These are phyloP conservation scores for Graphiopsis chlorocephala DNA, from an alignment of 2,329 filamentous ascomycete genomes.

Conservation along the genomic window DNA sequence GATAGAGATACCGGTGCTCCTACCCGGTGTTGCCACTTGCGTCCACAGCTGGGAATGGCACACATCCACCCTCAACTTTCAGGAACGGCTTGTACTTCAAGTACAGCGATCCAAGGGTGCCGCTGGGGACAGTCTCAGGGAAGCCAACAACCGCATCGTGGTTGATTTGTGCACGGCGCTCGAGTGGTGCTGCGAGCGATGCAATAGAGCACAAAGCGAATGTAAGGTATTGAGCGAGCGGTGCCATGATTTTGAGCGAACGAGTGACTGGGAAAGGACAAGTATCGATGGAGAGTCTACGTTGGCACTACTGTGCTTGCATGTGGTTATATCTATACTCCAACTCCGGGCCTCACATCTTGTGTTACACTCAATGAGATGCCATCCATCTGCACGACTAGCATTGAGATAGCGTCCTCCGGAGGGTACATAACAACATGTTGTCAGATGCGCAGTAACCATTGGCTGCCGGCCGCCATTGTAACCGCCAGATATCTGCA, in stretches of 20 bases:
- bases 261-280: background rate
- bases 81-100: conserved; percentile 57
- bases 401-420: background rate
- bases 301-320: background rate
- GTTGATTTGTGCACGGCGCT: conserved; percentile 43
- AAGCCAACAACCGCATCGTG: conserved; percentile 54
- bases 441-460: background rate
- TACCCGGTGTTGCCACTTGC: conserved; percentile 57
- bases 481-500: background rate
- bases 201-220: conserved; percentile 13
- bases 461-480: background rate
- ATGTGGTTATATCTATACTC: background rate
- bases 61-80: conserved; percentile 58
- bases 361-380: background rate
- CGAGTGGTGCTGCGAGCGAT: conserved; percentile 23
- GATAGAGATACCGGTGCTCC: conserved; percentile 21
- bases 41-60: conserved; percentile 62
- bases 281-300: background rate
- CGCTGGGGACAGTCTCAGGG: conserved; percentile 50
- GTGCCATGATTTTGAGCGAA: conserved; percentile 11
- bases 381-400: background rate
- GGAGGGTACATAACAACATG: no score
- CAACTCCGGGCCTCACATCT: background rate
- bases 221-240: conserved; percentile 14
- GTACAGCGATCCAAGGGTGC: conserved; percentile 48